Conservation (phyloP, 805 yeast genomes). For the Sugiyamaella mastotermitis region DNA sequence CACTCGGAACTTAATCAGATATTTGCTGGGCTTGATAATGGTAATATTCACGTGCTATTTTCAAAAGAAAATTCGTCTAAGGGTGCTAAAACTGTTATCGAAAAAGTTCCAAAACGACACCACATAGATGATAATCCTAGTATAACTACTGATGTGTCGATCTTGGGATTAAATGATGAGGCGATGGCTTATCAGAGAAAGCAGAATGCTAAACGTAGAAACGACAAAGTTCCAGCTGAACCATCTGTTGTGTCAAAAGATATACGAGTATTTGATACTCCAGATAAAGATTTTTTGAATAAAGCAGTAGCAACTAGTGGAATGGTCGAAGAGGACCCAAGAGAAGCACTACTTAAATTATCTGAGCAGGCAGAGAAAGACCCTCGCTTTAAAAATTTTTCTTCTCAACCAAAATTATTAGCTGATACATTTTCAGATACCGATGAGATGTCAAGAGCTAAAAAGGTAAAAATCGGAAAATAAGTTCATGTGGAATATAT, state of each 20-base stretch:
- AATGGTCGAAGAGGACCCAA: conserved; percentile 26
- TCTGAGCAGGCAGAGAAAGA: conserved; percentile 26
- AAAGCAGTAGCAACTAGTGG: conserved; percentile 15
- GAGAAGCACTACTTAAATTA: conserved; percentile 29
- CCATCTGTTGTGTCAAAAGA: no score
- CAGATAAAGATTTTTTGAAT: conserved; percentile 19
- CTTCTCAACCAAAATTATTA: conserved; percentile 5
- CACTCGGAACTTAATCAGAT: conserved; percentile 27
- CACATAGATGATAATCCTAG: conserved; percentile 28
- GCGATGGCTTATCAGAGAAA: conserved; percentile 9
- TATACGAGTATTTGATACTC: conserved; percentile 14
- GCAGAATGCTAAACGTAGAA: conserved; percentile 4
- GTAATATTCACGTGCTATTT: conserved; percentile 25
- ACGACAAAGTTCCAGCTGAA: conserved; percentile 8
- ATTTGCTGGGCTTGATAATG: conserved; percentile 25
- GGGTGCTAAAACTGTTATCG: conserved; percentile 26
- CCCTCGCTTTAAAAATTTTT: conserved; percentile 17
- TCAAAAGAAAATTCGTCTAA: conserved; percentile 23
- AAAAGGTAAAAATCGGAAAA: no score
- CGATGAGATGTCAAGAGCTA: no score
- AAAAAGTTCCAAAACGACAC: conserved; percentile 23
- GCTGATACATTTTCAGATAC: no score
- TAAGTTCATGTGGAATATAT: no score
- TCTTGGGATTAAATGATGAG: conserved; percentile 25
- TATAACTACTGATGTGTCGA: conserved; percentile 22